These are phyloP conservation scores for Colletotrichum eleusines DNA, from an alignment of 2,329 filamentous ascomycete species.

Conservation along the genomic window DNA sequence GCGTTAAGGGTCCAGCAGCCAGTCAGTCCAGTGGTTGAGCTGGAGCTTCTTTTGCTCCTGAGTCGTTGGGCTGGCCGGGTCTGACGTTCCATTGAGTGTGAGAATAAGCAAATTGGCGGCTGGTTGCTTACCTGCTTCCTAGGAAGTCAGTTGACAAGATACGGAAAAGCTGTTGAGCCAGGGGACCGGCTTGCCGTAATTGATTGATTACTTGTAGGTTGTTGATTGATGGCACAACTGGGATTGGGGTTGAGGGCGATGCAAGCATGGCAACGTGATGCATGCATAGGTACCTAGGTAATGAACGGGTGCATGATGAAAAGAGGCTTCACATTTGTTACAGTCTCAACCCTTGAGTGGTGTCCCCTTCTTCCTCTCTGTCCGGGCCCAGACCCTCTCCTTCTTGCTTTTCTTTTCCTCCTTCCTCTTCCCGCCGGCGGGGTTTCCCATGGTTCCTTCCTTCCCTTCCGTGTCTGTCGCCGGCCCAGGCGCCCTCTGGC, in stretches of 20 bases:
- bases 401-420: background rate
- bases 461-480: slow-evolving; percentile 22
- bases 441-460: background rate
- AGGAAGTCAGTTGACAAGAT: slow-evolving; percentile 10
- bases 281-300: no score
- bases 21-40: background rate
- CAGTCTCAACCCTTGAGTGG: background rate
- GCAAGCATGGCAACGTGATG: background rate
- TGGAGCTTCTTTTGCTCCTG: slow-evolving; percentile 28
- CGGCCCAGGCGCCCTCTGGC: slow-evolving; percentile 1
- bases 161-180: slow-evolving; percentile 5
- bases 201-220: background rate
- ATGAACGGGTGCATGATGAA: background rate
- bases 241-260: background rate
- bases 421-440: background rate
- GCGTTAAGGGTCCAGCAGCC: slow-evolving; percentile 5
- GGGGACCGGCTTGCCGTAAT: background rate
- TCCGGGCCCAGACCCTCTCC: background rate
- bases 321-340: background rate
- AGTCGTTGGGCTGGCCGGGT: background rate
- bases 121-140: background rate
- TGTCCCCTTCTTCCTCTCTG: background rate
- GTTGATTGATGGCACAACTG: background rate
- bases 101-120: slow-evolving; percentile 23
- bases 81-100: slow-evolving; percentile 16